Percentiles rank a stretch among this genome's conserved stretches.
Evolutionary conservation across 495 filamentous ascomycete species (phyloP).

Genomic region (Hyaloscypha finlandica): DNA sequence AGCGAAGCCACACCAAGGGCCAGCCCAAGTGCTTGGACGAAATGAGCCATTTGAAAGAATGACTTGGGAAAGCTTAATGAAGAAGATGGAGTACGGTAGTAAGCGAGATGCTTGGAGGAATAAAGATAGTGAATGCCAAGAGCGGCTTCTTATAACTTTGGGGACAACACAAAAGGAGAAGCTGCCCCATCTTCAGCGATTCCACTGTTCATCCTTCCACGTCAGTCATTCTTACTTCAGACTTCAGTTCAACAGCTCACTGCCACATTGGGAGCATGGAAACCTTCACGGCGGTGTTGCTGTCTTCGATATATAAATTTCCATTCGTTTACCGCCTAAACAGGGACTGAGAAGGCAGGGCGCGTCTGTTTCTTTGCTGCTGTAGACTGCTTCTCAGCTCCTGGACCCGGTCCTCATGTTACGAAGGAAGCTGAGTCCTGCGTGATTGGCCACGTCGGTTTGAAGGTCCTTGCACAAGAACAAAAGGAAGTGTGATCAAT

Average conservation of each 20-base stretch:
- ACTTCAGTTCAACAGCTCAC: not conserved
- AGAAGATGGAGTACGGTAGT: not conserved
- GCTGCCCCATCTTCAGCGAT: not conserved
- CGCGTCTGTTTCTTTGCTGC: not conserved
- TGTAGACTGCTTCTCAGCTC: not conserved
- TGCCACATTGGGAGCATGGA: not conserved
- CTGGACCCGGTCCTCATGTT: not conserved
- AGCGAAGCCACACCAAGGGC: constrained; percentile 20
- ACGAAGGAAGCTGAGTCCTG: not conserved
- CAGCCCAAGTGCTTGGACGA: constrained; percentile 26
- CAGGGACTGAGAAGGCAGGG: not conserved
- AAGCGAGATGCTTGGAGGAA: not conserved
- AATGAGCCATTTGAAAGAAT: constrained; percentile 22
- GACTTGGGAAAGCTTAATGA: not conserved
- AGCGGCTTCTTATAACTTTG: not conserved
- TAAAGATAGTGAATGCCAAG: not conserved
- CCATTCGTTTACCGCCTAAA: not conserved
- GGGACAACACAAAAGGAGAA: not conserved
- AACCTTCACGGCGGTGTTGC: not conserved
- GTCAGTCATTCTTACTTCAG: not conserved
- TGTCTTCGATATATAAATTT: not conserved
- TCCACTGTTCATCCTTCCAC: not conserved
- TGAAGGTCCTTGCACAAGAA: constrained; percentile 8
- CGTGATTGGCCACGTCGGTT: not conserved
- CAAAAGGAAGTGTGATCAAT: constrained; percentile 2